Conservation (phyloP, 352 stramenopile species). For the Globisporangium paroecandrum region DNA sequence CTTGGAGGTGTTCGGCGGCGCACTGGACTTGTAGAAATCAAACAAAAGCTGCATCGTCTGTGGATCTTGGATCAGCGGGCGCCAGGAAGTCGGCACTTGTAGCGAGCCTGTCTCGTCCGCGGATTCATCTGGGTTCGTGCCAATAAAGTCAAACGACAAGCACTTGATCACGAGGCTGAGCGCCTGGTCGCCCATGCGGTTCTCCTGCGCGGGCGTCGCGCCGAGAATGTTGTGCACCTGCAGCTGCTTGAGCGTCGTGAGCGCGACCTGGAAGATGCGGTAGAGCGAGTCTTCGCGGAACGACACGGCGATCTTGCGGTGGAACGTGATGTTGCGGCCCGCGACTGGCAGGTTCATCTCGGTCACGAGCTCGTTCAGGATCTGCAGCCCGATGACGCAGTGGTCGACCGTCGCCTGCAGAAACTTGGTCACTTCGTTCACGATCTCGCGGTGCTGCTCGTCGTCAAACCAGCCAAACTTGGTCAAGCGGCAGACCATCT, state of each 20-base stretch:
- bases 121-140: slow-evolving; percentile 97
- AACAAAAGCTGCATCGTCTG: slow-evolving; percentile 94
- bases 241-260: slow-evolving; percentile 95
- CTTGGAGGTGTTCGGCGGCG: slow-evolving; percentile 91
- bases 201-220: slow-evolving; percentile 84
- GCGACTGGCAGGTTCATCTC: slow-evolving; percentile 96
- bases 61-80: slow-evolving; percentile 91
- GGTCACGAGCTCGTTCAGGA: slow-evolving; percentile 97
- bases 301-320: slow-evolving; percentile 97
- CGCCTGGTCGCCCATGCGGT: slow-evolving; percentile 91
- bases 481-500: slow-evolving; percentile 97
- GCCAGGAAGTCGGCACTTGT: slow-evolving; percentile 96
- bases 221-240: slow-evolving; percentile 87
- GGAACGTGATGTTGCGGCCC: slow-evolving; percentile 95
- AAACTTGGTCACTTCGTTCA: slow-evolving; percentile 98
- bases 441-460: slow-evolving; percentile 94
- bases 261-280: slow-evolving; percentile 94
- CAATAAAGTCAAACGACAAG: slow-evolving; percentile 99
- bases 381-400: slow-evolving; percentile 97
- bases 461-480: slow-evolving; percentile 99
- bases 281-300: slow-evolving; percentile 97
- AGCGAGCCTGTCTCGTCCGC: slow-evolving; percentile 97
- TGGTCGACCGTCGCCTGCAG: slow-evolving; percentile 96
- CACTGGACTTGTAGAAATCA: slow-evolving; percentile 95
- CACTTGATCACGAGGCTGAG: slow-evolving; percentile 93